Conservation (phyloP, 1,284 basidiomycete species). For the Athelia psychrophila region DNA sequence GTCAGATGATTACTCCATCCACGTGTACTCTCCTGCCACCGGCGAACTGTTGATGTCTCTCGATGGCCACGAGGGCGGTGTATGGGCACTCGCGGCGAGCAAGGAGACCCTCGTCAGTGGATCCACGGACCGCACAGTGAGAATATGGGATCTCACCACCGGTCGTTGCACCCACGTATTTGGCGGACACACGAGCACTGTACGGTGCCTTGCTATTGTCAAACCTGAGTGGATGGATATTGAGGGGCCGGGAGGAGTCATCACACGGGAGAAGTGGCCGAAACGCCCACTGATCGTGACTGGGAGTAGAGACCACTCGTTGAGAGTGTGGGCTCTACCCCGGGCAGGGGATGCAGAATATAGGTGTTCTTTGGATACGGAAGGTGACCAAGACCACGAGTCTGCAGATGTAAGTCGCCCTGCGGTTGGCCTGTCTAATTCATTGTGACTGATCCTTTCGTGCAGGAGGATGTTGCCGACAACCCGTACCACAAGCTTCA, state of each 20-base stretch:
- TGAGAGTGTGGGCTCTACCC: conserved; percentile 90
- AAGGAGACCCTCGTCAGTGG: conserved; percentile 90
- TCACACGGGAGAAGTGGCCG: conserved; percentile 74
- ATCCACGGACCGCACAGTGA: conserved; percentile 90
- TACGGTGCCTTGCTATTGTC: conserved; percentile 87
- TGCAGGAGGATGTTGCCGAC: conserved; percentile 68
- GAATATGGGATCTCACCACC: conserved; percentile 86
- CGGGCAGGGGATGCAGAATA: conserved; percentile 75
- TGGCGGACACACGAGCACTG: conserved; percentile 91
- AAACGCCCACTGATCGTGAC: conserved; percentile 89
- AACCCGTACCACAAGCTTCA: conserved; percentile 90
- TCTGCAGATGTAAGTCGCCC: conserved; percentile 58
- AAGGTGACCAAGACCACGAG: conserved; percentile 60
- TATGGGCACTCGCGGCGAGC: conserved; percentile 88
- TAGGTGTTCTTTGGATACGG: conserved; percentile 59
- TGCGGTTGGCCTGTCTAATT: conserved; percentile 6
- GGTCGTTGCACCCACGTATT: conserved; percentile 88
- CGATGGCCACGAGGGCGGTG: conserved; percentile 90
- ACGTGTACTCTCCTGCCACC: conserved; percentile 83
- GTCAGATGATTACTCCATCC: conserved; percentile 91
- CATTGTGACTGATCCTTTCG: conserved; percentile 6
- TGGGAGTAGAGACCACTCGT: conserved; percentile 86
- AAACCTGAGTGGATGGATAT: conserved; percentile 81
- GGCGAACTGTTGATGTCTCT: conserved; percentile 75
- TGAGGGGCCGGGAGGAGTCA: conserved; percentile 54